phyloP scores from a whole-genome alignment of 2,329 filamentous ascomycete genomes.

The Colletotrichum higginsianum region DNA sequence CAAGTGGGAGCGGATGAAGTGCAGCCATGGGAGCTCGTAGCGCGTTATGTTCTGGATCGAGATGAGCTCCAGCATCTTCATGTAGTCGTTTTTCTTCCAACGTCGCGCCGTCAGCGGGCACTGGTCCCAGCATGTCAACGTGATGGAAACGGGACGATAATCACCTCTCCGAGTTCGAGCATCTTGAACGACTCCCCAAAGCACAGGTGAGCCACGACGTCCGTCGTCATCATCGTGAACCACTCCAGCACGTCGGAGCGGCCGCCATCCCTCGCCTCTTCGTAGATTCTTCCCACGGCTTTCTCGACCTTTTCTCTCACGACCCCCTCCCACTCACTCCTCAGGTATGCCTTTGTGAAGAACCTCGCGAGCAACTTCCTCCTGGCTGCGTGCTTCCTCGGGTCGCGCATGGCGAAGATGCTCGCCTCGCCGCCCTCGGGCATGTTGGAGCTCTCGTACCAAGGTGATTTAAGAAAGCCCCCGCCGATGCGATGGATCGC shows the following conservation, averaged over 20 bases:
- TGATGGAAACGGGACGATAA: neutral
- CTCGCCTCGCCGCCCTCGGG: conserved; percentile 25
- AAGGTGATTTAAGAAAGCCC: conserved; percentile 31
- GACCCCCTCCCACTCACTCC: conserved; percentile 47
- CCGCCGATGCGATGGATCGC: conserved; percentile 32
- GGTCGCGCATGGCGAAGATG: conserved; percentile 33
- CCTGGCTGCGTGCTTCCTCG: conserved; percentile 15
- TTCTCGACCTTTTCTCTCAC: conserved; percentile 56
- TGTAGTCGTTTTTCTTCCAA: conserved; percentile 25
- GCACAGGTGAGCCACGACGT: conserved; percentile 66
- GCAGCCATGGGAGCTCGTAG: conserved; percentile 22
- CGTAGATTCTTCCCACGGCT: conserved; percentile 58
- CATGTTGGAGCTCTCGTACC: conserved; percentile 30
- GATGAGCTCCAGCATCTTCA: conserved; percentile 24
- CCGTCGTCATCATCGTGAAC: conserved; percentile 68
- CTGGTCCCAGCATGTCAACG: neutral
- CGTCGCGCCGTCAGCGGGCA: neutral
- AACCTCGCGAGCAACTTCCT: conserved; percentile 59
- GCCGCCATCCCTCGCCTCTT: conserved; percentile 56
- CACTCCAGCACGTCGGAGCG: conserved; percentile 66
- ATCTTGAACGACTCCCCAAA: conserved; percentile 70
- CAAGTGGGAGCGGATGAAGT: neutral
- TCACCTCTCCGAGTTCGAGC: conserved; percentile 55
- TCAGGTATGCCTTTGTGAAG: conserved; percentile 56
- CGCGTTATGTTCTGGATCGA: conserved; percentile 22